Base-by-base conservation (phyloP, 805 yeast species). In the Debaryomyces castellii region DNA sequence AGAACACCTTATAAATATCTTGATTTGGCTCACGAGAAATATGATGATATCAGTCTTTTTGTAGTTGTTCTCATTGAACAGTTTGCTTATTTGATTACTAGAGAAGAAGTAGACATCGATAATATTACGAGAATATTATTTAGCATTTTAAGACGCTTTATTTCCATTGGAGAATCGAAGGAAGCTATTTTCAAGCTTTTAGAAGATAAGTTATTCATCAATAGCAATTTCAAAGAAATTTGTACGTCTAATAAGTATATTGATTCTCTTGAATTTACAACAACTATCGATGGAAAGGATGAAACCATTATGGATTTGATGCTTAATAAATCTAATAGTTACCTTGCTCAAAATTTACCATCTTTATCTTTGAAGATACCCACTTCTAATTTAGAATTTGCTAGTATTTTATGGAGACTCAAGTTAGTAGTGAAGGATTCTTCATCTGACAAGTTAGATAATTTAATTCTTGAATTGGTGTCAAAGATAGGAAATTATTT, bases 1-100 rank as follows among this genome's bases (percentile, higher is more conserved):
- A 76, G 80, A 50, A 66, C 89, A 0, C 97, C 98, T 0, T 94
- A 86, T 66, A 89, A 87, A 58, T 92, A 90, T 54, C 76, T 89
- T 43, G 97, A 92, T 58, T 46, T 60, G 16, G 61, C 71, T 2
- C 71, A 66, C 44, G 32, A 52, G 9, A 49, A 51, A n/a, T 68
- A 60, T 40, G 43, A 52, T 5, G 67, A 66, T 44, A 44, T 60
- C 10, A 65, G 73, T 51, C 53, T 66, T 16, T 68, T 72, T 41
- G 50, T 66, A 2, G 60, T 70, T 39, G 66, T 59, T 1, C 51
- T 71, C 5, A 62, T 81, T 38, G 97, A 90, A 51, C 97, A 90
- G 58, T 77, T 85, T 63, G 71, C 74, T 43, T 87, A 75, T 58
- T 67, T 73, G 4, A 65, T 63, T 0, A 58, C 55, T 16, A 55